These are phyloP conservation scores for Stagonosporopsis chrysanthemi DNA, from an alignment of 2,329 filamentous ascomycete genomes.

Conservation along the genomic window DNA sequence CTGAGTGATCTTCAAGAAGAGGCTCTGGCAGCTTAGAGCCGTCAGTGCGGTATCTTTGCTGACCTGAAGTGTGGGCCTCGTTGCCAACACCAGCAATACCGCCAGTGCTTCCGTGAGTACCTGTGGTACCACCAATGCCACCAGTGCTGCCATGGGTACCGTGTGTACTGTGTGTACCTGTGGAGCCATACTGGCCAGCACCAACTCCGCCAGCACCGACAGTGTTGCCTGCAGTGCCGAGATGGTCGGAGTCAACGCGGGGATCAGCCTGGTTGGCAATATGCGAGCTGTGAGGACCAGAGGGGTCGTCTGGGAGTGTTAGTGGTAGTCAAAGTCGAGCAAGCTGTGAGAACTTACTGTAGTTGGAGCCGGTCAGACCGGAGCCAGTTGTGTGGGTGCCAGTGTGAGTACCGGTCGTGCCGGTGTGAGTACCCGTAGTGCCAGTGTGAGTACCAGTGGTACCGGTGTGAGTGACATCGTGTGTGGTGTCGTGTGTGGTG, in stretches of 20 bases:
- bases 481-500: constrained; percentile 24
- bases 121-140: too few species aligned
- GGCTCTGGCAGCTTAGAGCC: constrained; percentile 18
- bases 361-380: constrained; percentile 17
- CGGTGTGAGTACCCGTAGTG: too few species aligned
- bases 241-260: constrained; percentile 36
- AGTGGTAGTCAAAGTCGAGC: background rate
- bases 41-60: constrained; percentile 18
- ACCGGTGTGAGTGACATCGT: constrained; percentile 18
- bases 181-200: constrained; percentile 35
- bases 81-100: constrained; percentile 18
- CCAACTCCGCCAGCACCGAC: constrained; percentile 28
- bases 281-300: constrained; percentile 41
- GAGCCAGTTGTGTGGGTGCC: constrained; percentile 19
- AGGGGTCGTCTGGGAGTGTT: constrained; percentile 33
- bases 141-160: too few species aligned
- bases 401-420: too few species aligned
- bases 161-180: too few species aligned
- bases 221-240: constrained; percentile 28
- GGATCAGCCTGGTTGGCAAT: constrained; percentile 42
- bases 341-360: constrained; percentile 19
- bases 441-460: constrained; percentile 18
- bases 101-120: constrained; percentile 28
- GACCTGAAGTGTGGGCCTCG: constrained; percentile 19
- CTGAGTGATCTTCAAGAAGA: constrained; percentile 17